Conservation (phyloP, 2,329 filamentous ascomycete species). For the Ophidiomyces ophidiicola region DNA sequence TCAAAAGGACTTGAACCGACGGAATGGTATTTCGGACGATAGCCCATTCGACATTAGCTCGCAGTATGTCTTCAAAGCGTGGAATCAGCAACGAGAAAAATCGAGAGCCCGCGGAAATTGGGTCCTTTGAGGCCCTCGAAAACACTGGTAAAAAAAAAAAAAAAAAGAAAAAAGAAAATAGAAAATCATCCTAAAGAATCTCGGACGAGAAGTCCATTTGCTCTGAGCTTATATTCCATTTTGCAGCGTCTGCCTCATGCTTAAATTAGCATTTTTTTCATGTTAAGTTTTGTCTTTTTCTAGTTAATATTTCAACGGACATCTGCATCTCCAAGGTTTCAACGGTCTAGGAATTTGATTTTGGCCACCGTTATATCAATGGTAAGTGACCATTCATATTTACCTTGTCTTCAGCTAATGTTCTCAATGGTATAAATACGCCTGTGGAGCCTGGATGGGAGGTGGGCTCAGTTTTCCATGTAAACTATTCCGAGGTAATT, state of each 20-base stretch:
- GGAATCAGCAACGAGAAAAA: slow-evolving; percentile 14
- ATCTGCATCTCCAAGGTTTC: too few species aligned
- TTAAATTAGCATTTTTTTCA: slow-evolving; percentile 4
- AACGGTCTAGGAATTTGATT: too few species aligned
- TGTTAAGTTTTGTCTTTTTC: slow-evolving; percentile 1
- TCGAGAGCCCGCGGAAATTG: slow-evolving; percentile 8
- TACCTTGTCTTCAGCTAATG: too few species aligned
- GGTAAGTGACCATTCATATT: too few species aligned
- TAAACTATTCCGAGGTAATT: too few species aligned
- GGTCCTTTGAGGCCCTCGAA: slow-evolving; percentile 9
- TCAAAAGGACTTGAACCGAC: slow-evolving; percentile 4
- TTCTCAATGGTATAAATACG: too few species aligned
- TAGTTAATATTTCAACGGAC: too few species aligned
- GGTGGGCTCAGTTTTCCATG: too few species aligned
- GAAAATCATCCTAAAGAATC: slow-evolving; percentile 19
- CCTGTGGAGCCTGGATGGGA: too few species aligned
- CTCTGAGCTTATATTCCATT: slow-evolving; percentile 14
- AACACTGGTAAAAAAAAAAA: slow-evolving; percentile 13
- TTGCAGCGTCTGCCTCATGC: slow-evolving; percentile 2
- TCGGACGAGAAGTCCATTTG: slow-evolving; percentile 17
- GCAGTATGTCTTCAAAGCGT: slow-evolving; percentile 11
- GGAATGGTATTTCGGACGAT: slow-evolving; percentile 2
- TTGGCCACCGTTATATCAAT: too few species aligned
- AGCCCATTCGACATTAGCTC: slow-evolving; percentile 4
- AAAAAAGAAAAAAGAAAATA: slow-evolving; percentile 10